Evolutionary conservation across 1,284 basidiomycete species (phyloP).

Genomic region (Fomes fomentarius): DNA sequence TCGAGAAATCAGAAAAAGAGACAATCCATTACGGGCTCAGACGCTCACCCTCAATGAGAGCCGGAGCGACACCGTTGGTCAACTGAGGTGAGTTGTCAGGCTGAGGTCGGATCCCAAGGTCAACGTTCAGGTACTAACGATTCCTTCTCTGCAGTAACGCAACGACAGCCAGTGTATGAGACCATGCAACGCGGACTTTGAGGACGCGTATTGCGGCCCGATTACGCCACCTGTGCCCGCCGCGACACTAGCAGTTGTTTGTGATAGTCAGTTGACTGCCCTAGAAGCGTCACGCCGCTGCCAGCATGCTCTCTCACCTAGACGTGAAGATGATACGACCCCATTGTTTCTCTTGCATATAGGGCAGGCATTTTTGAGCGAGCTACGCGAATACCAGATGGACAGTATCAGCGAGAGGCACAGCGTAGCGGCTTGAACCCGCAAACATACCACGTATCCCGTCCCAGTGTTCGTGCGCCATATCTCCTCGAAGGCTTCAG

Average conservation of each 20-base stretch:
- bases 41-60: constrained; percentile 48
- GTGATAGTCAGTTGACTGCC: too few relatives aligned
- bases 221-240: constrained; percentile 53
- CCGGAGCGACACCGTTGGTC: constrained; percentile 56
- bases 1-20: background rate
- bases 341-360: constrained; percentile 52
- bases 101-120: too few relatives aligned
- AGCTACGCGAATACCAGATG: constrained; percentile 35
- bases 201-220: constrained; percentile 60
- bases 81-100: constrained; percentile 37
- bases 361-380: constrained; percentile 52
- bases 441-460: constrained; percentile 41
- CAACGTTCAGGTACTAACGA: constrained; percentile 38
- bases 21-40: background rate
- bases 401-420: background rate
- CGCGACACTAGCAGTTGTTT: constrained; percentile 38
- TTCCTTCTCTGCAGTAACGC: constrained; percentile 53
- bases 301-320: too few relatives aligned
- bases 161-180: constrained; percentile 58
- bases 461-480: constrained; percentile 54
- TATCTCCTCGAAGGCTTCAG: constrained; percentile 50
- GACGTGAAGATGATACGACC: constrained; percentile 55
- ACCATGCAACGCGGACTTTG: constrained; percentile 58
- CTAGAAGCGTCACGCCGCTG: too few relatives aligned
- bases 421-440: background rate